A percentile compares a stretch with the other conserved stretches of the same genome.
phyloP scores from a whole-genome alignment of 1,139 yeast species.

The Blastobotrys petasosporus region DNA sequence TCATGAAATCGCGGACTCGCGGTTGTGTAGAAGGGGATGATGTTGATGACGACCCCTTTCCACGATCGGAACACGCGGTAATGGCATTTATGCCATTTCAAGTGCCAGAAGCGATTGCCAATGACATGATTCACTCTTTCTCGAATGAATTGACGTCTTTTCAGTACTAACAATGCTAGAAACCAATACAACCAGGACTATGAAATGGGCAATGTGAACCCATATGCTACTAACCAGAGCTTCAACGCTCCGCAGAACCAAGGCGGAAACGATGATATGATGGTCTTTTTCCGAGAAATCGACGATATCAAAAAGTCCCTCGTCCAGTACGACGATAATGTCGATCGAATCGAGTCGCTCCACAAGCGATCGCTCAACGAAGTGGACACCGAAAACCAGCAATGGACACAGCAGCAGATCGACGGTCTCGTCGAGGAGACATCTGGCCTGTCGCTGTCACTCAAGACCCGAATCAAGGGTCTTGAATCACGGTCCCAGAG shows the following conservation, averaged over 20 bases:
- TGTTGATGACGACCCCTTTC: no score
- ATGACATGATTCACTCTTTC: no score
- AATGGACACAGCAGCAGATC: slow-evolving; percentile 65
- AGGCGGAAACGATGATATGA: slow-evolving; percentile 47
- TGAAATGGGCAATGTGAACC: slow-evolving; percentile 22
- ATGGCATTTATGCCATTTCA: no score
- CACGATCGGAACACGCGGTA: no score
- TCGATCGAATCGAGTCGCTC: slow-evolving; percentile 71
- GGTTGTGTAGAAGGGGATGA: no score
- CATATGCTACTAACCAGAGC: slow-evolving; percentile 16
- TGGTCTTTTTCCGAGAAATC: slow-evolving; percentile 73
- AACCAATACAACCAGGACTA: slow-evolving; percentile 12
- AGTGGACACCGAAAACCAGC: slow-evolving; percentile 68
- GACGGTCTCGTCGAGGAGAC: slow-evolving; percentile 76
- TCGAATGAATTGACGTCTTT: no score
- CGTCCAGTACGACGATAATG: slow-evolving; percentile 71
- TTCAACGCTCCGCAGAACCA: slow-evolving; percentile 5
- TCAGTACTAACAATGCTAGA: no score
- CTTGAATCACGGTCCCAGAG: slow-evolving; percentile 64
- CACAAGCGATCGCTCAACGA: slow-evolving; percentile 83
- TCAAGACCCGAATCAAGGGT: slow-evolving; percentile 69
- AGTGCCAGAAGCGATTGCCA: no score
- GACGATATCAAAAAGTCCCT: slow-evolving; percentile 76
- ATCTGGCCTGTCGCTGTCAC: slow-evolving; percentile 64
- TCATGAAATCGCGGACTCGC: no score